A percentile compares a stretch with the other conserved stretches of the same genome.
These are phyloP conservation scores for Citrus unshiu DNA, from an alignment of 345 rosid genomes.

Conservation along the genomic window DNA sequence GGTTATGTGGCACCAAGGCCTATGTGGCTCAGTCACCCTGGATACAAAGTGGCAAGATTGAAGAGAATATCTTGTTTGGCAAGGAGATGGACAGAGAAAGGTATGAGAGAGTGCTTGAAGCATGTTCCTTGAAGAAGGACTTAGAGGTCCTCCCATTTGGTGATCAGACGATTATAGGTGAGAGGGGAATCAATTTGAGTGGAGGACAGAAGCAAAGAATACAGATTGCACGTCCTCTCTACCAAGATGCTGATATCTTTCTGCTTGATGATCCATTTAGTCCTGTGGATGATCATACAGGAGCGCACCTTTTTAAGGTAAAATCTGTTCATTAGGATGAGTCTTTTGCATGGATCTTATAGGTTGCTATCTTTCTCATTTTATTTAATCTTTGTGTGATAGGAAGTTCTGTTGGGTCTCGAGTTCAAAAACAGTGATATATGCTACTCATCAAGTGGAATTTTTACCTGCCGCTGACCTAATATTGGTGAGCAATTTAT, in stretches of 20 bases:
- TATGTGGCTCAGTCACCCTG: conserved; percentile 81
- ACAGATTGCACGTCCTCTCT: conserved; percentile 74
- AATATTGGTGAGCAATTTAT: conserved; percentile 50
- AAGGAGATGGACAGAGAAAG: conserved; percentile 43
- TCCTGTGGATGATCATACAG: conserved; percentile 82
- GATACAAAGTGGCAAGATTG: conserved; percentile 76
- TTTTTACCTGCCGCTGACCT: conserved; percentile 71
- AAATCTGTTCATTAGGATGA: neutral
- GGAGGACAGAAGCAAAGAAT: conserved; percentile 88
- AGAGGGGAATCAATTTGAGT: conserved; percentile 77
- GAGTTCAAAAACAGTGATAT: conserved; percentile 57
- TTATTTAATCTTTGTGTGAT: conserved; percentile 7
- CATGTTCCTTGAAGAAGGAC: conserved; percentile 67
- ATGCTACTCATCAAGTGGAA: conserved; percentile 85
- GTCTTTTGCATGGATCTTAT: no score
- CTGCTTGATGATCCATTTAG: conserved; percentile 86
- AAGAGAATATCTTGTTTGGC: conserved; percentile 59
- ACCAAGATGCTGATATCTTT: conserved; percentile 61
- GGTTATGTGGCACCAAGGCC: conserved; percentile 65
- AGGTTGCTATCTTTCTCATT: neutral
- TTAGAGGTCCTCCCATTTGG: conserved; percentile 67
- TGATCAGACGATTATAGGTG: conserved; percentile 79
- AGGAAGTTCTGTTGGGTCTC: conserved; percentile 61
- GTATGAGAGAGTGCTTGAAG: conserved; percentile 51
- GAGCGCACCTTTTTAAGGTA: conserved; percentile 57